These are phyloP conservation scores for Fraxinus excelsior DNA, from an alignment of 257 asterid species.

Conservation along the genomic window DNA sequence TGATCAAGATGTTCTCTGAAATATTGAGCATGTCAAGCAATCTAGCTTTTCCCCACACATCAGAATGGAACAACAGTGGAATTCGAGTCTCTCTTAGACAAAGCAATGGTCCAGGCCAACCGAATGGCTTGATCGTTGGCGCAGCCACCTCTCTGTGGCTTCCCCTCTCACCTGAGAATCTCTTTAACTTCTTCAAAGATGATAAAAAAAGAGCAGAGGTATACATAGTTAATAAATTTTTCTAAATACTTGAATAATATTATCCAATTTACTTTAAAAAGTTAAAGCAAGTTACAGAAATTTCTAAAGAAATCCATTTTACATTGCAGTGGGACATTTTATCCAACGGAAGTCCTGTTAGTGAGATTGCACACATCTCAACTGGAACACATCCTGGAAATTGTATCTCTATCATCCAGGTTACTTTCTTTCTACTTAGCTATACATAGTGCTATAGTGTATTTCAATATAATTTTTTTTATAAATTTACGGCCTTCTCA, in stretches of 20 bases:
- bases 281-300: background rate
- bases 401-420: conserved; percentile 63
- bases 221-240: background rate
- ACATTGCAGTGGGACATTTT: conserved; percentile 69
- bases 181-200: conserved; percentile 62
- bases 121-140: conserved; percentile 46
- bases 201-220: conserved; percentile 57
- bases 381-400: conserved; percentile 60
- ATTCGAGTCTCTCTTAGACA: conserved; percentile 47
- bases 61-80: conserved; percentile 40
- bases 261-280: background rate
- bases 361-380: conserved; percentile 51
- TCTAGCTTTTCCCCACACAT: conserved; percentile 38
- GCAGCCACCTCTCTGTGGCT: conserved; percentile 69
- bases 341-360: conserved; percentile 42
- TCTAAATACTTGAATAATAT: background rate
- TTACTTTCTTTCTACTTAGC: conserved; percentile 17
- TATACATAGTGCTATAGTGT: background rate
- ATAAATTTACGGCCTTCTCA: background rate
- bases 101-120: conserved; percentile 38
- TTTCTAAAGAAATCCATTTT: conserved; percentile 12
- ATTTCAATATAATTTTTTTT: too few species aligned
- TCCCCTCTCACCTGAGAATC: conserved; percentile 43
- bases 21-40: conserved; percentile 48
- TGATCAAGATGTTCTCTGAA: conserved; percentile 60